Base-by-base conservation (phyloP, 2,329 filamentous ascomycete genomes). In the Colletotrichum tropicicola region DNA sequence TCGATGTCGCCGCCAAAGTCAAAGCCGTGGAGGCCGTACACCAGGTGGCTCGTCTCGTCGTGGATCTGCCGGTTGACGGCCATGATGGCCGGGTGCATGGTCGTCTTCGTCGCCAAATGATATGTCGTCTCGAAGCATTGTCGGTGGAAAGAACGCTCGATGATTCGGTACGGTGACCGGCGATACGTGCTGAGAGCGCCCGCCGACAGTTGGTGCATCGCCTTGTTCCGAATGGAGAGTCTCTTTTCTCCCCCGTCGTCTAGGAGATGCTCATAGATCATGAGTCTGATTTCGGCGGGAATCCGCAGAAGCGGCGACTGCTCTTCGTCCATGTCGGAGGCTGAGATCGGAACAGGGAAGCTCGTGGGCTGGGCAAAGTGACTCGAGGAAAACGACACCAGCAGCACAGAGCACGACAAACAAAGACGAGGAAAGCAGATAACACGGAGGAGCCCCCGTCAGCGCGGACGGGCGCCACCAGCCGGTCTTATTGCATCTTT, bases 1-100 rank as follows among this genome's bases (percentile, higher is more conserved):
- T 90, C 88, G 68, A 90, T 79, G 73, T 87, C 81, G 49, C 81
- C 80, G 66, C 83, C 84, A 72, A 91, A 91, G 70, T 85, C 83
- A 73, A 90, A 90, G 1, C 78, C 78, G 71, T 89, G 85, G 59
- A 73, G 77, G 7, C 78, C 79, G 73, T 90, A 91, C 4, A 91
- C 77, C 15, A 87, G 72, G 61, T 84, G 79, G 4, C 83, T 77
- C n/a, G 85, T 83, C 72, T 90, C 88, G 63, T 80, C 77, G 72
- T 89, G 79, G 53, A 89, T 77, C 57, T 79, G 78, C 41, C 78
- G 77, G 70, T 78, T 83, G 19, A 77, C 78, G 52, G 75, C 70
- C 80, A 87, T 76, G 69, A 85, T 77, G 53, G 82, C 70, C 28
- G 79, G 72, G 74, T 85, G 76, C 70, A 83, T 76, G 72, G 55